Evolutionary conservation across 2,329 filamentous ascomycete species (phyloP), one percentile per base, ranked within the genome.

Genomic region (Periconia macrospinosa): DNA sequence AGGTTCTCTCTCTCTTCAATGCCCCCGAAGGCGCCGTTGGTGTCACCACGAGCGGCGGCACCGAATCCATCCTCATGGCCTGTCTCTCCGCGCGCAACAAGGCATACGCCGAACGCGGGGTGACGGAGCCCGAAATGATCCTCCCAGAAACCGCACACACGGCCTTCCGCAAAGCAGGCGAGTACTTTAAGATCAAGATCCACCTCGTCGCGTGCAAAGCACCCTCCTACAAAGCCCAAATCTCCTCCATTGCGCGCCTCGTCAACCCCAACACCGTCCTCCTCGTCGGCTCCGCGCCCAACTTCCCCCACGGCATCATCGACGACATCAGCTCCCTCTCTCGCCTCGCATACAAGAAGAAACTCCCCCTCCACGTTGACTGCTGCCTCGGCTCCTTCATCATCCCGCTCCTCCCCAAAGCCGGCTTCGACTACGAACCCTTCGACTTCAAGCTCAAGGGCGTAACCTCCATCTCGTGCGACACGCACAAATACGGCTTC

Each of bases 401-500:
- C 45, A 86, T 99, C 43, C 92, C 94, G 1, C 91, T 93, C 79
- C 88, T 99, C 42, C 87, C 92, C 59, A 90, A 90, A 69, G 92
- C 94, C n/a, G 94, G 94, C 43, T 97, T 96, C 74, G 91, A 95
- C 58, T 84, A 89, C 19, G 86, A 89, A 63, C 86, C 86, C 6
- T 97, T 97, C 70, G 94, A 99, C 75, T 99, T 99, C 84, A 86
- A 90, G 52, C 86, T 95, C 54, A 91, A 90, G 62, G 94, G 94
- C 65, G 94, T 99, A 37, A 97, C 93, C 3, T 93, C 89, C 74
- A 97, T 99, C 74, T 92, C 87, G 62, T 95, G 92, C 74, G 94
- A 99, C 73, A 99, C 94, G 2, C 94, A 99, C 83, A 99, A 99
- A 75, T 99, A 99, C 73, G 94, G 94, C 37, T 99, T 99, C 71